phyloP scores from a whole-genome alignment of 179 eudicot species.

The Amaranthus tricolor region DNA sequence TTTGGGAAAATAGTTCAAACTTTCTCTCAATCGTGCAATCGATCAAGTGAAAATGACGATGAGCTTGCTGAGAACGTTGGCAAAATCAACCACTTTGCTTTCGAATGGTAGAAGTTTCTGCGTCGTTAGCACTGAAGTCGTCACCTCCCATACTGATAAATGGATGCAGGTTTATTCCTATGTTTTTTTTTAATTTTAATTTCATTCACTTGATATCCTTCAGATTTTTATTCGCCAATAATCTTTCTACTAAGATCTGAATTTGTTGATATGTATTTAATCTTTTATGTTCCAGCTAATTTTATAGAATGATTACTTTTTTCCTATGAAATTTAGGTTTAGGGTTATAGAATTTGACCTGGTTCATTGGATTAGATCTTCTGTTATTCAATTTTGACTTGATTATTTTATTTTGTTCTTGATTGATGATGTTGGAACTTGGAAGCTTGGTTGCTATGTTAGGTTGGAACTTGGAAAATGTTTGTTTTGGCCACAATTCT shows the following conservation, averaged over 20 bases:
- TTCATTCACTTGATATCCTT: neutral
- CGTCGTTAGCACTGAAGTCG: constrained; percentile 48
- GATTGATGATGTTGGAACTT: neutral
- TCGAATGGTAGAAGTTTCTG: constrained; percentile 33
- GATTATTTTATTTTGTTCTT: neutral
- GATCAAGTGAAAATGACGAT: constrained; percentile 41
- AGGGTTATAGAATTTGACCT: neutral
- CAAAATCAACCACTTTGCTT: constrained; percentile 17
- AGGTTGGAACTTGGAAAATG: neutral
- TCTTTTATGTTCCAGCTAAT: neutral
- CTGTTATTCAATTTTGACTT: neutral
- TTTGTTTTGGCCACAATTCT: neutral
- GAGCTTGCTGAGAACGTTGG: constrained; percentile 45
- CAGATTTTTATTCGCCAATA: neutral
- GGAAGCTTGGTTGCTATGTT: too few relatives aligned
- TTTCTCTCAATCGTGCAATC: neutral
- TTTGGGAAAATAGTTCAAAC: too few relatives aligned
- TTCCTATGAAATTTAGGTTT: neutral
- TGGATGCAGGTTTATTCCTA: constrained; percentile 69
- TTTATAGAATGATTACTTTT: neutral
- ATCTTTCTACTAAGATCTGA: neutral
- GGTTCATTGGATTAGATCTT: neutral
- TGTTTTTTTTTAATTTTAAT: neutral
- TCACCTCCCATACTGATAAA: constrained; percentile 70
- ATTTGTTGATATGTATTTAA: neutral